These are phyloP conservation scores for Pythium phragmitis DNA, from an alignment of 352 stramenopile genomes.

Conservation along the genomic window DNA sequence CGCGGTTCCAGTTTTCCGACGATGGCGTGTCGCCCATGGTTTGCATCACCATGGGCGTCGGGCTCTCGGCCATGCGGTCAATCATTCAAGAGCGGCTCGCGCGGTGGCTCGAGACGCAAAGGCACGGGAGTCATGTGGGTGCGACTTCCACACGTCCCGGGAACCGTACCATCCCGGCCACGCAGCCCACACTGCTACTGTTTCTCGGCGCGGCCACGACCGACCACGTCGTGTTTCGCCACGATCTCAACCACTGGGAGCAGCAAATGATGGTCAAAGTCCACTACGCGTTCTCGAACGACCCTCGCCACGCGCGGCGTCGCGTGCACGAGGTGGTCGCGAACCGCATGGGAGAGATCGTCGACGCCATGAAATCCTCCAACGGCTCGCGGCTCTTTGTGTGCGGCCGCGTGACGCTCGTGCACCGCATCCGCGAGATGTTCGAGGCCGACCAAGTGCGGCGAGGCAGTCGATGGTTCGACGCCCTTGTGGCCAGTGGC, in stretches of 20 bases:
- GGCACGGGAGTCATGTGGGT: neutral
- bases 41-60: constrained; percentile 90
- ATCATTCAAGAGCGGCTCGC: constrained; percentile 36
- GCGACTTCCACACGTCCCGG: neutral
- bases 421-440: constrained; percentile 25
- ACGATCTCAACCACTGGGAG: constrained; percentile 37
- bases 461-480: constrained; percentile 18
- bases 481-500: constrained; percentile 8
- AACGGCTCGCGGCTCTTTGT: constrained; percentile 32
- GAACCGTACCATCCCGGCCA: neutral
- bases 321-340: constrained; percentile 35
- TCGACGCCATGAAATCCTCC: constrained; percentile 21
- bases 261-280: constrained; percentile 31
- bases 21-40: constrained; percentile 85
- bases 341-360: constrained; percentile 29
- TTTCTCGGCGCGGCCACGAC: constrained; percentile 34
- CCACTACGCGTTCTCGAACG: constrained; percentile 30
- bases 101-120: constrained; percentile 7
- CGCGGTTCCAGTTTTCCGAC: constrained; percentile 87
- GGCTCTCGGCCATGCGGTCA: constrained; percentile 83
- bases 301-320: constrained; percentile 1
- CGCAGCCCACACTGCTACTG: constrained; percentile 30
- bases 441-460: constrained; percentile 25
- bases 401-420: constrained; percentile 28
- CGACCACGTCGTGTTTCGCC: constrained; percentile 34